Evolutionary conservation across 2,329 filamentous ascomycete species (phyloP), one percentile per base, ranked within the genome.

Genomic region (Fusarium devonianum): DNA sequence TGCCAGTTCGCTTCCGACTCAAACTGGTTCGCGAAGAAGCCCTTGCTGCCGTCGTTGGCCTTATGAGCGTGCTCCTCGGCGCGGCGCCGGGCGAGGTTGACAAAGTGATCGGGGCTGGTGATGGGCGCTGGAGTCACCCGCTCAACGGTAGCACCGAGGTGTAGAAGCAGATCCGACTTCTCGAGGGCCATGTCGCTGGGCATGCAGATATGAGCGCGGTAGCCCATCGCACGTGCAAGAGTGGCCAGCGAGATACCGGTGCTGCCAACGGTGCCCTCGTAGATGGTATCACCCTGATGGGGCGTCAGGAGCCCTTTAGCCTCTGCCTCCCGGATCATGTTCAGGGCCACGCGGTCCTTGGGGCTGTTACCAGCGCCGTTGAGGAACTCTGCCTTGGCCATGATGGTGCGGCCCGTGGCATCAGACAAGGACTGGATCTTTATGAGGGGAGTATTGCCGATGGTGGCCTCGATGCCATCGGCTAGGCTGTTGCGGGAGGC

Each of bases 1-100:
- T 82, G 79, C 81, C 88, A 96, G 73, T 99, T 99, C 22, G 92
- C 90, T 39, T 84, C 78, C 18, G 89, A 93, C 75, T 99, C 94
- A 68, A 99, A 99, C 69, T 99, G 94, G 71, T 99, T 90, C 1
- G 93, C 92, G 69, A 97, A 99, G 73, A 96, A 92, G 16, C 94
- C 94, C 39, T 83, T 79, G 58, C 91, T 93, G 25, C 77, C 79
- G 62, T 84, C 83, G 4, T 40, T 56, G 2, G 75, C 68, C 7
- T 78, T 75, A 0, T 71, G 74, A 1, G 87, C 89, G 69, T 97
- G 92, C 61, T 91, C 86, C 40, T 73, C 72, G 0, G 94, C 93
- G 39, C 91, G 84, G 16, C 82, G 80, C 18, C 90, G 83, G 7
- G 94, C 94, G 4, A 92, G 82, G 75, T 99, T 97, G 68, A 99